phyloP scores from a whole-genome alignment of 345 rosid genomes.

The Boechera divaricarpa region DNA sequence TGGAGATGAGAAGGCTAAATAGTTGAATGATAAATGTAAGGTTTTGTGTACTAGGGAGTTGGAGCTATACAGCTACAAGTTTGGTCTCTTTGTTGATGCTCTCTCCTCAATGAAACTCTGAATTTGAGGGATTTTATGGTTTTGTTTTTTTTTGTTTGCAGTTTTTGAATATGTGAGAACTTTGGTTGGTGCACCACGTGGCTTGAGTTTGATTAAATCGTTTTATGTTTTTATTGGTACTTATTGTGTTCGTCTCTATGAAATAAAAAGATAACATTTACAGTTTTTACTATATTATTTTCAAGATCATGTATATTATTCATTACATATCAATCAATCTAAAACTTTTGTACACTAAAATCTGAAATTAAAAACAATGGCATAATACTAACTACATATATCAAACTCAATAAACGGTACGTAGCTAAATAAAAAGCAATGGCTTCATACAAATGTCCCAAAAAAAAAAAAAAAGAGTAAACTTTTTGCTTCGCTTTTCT shows the following conservation, averaged over 20 bases:
- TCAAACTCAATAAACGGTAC: no score
- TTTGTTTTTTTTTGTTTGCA: neutral
- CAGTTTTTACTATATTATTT: no score
- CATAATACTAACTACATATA: no score
- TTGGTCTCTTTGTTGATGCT: neutral
- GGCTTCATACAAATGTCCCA: no score
- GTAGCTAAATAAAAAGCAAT: no score
- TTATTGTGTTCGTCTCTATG: neutral
- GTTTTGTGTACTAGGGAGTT: neutral
- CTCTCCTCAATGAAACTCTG: neutral
- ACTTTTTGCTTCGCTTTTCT: no score
- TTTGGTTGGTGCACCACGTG: neutral
- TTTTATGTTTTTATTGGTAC: neutral
- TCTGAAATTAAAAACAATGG: no score
- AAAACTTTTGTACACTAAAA: no score
- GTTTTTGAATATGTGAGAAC: neutral
- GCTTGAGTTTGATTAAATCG: neutral
- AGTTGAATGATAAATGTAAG: conserved; percentile 4
- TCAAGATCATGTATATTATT: no score
- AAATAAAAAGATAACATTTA: no score
- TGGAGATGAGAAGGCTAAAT: conserved; percentile 13
- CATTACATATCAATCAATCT: no score
- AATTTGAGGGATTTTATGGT: neutral
- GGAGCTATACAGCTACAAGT: neutral
- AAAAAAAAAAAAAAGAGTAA: no score